These are phyloP conservation scores for Aspergillus proliferans DNA, from an alignment of 2,329 filamentous ascomycete genomes.

Conservation along the genomic window DNA sequence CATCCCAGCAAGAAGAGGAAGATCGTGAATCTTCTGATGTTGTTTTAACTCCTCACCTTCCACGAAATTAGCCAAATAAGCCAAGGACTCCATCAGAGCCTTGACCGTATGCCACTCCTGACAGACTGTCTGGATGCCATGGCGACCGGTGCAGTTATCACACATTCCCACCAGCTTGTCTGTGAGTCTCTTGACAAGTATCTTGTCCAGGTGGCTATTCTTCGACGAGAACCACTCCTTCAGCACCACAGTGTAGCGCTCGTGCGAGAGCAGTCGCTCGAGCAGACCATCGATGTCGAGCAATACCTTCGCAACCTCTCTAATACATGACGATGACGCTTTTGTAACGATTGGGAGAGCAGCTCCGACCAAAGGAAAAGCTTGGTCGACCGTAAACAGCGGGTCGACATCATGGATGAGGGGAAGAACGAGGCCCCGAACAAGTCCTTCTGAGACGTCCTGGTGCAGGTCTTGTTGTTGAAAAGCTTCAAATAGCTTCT, in stretches of 20 bases:
- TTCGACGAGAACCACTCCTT: slow-evolving; percentile 7
- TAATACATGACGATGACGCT: slow-evolving; percentile 2
- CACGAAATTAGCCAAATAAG: too few relatives aligned
- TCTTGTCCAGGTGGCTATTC: slow-evolving; percentile 2
- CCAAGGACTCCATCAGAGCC: neutral
- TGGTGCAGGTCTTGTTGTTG: slow-evolving; percentile 1
- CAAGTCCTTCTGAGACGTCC: slow-evolving; percentile 4
- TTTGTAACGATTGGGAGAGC: slow-evolving; percentile 6
- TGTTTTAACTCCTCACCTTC: too few relatives aligned
- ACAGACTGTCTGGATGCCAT: slow-evolving; percentile 1
- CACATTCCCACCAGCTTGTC: slow-evolving; percentile 6
- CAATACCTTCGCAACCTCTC: neutral
- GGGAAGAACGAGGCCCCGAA: slow-evolving; percentile 4
- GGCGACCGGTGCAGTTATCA: slow-evolving; percentile 4
- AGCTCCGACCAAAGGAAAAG: slow-evolving; percentile 5
- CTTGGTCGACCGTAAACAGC: slow-evolving; percentile 2
- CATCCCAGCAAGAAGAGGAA: too few relatives aligned
- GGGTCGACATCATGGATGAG: slow-evolving; percentile 3
- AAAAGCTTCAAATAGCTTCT: slow-evolving; percentile 6
- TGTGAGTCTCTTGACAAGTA: neutral
- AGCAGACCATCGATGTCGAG: slow-evolving; percentile 3
- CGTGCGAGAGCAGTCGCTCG: slow-evolving; percentile 6
- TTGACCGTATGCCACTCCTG: slow-evolving; percentile 3
- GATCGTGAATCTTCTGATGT: too few relatives aligned
- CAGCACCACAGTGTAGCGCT: slow-evolving; percentile 2